A percentile compares a stretch with the other conserved stretches of the same genome.
Evolutionary conservation across 2,329 filamentous ascomycete genomes (phyloP).

Genomic region (Plectosphaerella sp.): DNA sequence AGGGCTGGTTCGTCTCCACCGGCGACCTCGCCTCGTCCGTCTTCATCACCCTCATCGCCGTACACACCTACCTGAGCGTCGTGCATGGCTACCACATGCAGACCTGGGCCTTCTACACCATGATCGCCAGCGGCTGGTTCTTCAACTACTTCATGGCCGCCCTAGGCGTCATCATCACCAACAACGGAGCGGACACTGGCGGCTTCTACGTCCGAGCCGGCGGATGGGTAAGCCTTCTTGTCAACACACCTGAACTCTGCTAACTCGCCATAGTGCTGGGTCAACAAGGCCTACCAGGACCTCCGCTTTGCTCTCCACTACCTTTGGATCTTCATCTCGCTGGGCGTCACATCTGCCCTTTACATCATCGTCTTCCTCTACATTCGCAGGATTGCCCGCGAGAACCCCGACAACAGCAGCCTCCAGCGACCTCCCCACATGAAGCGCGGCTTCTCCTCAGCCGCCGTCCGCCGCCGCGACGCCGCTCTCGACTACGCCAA

Average conservation of each 20-base stretch:
- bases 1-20: constrained; percentile 65
- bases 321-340: constrained; percentile 53
- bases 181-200: constrained; percentile 32
- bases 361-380: constrained; percentile 36
- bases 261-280: constrained; percentile 50
- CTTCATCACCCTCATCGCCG: constrained; percentile 61
- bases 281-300: constrained; percentile 47
- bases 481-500: constrained; percentile 18
- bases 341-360: constrained; percentile 30
- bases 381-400: constrained; percentile 20
- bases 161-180: constrained; percentile 40
- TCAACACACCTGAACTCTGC: background rate
- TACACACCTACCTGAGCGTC: constrained; percentile 63
- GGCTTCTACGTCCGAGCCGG: constrained; percentile 61
- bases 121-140: constrained; percentile 48
- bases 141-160: constrained; percentile 55
- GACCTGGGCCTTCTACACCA: constrained; percentile 42
- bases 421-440: constrained; percentile 9
- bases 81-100: constrained; percentile 50
- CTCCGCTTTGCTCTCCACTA: constrained; percentile 60
- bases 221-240: constrained; percentile 46
- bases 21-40: constrained; percentile 63
- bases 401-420: constrained; percentile 13
- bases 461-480: background rate
- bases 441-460: background rate